phyloP scores from a whole-genome alignment of 2,329 filamentous ascomycete species.

The Trichoderma citrinoviride region DNA sequence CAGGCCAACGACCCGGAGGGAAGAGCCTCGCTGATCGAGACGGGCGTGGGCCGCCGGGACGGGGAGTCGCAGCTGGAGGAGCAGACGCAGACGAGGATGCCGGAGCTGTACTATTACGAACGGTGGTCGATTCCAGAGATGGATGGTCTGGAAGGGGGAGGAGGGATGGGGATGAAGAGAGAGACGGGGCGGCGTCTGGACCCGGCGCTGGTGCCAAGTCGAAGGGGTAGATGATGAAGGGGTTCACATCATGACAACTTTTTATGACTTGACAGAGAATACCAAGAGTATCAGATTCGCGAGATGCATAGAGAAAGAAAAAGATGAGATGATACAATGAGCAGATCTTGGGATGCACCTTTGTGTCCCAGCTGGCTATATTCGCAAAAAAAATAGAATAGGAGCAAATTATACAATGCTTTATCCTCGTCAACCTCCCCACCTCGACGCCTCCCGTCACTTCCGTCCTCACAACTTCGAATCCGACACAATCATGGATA shows the following conservation, averaged over 20 bases:
- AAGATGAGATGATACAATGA: no score
- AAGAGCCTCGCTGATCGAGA: constrained; percentile 33
- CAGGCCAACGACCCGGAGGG: constrained; percentile 16
- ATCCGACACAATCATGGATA: constrained; percentile 52
- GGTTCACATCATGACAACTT: no score
- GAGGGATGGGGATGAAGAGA: not conserved
- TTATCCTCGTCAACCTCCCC: not conserved
- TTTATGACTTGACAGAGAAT: no score
- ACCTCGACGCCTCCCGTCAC: no score
- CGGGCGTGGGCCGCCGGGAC: constrained; percentile 32
- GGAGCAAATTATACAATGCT: not conserved
- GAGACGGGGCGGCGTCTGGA: constrained; percentile 12
- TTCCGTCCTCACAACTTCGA: constrained; percentile 54
- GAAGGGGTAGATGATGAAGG: constrained; percentile 4
- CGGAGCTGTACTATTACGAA: constrained; percentile 25
- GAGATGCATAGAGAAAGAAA: no score
- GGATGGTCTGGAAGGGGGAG: not conserved
- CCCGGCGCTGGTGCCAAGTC: not conserved
- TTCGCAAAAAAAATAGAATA: not conserved
- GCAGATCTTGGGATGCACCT: no score
- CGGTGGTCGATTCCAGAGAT: not conserved
- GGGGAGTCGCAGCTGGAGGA: constrained; percentile 22
- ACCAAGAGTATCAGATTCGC: no score
- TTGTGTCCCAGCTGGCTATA: no score
- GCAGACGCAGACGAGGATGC: constrained; percentile 24